Conservation (phyloP, 305 asterid genomes). For the Striga hermonthica region DNA sequence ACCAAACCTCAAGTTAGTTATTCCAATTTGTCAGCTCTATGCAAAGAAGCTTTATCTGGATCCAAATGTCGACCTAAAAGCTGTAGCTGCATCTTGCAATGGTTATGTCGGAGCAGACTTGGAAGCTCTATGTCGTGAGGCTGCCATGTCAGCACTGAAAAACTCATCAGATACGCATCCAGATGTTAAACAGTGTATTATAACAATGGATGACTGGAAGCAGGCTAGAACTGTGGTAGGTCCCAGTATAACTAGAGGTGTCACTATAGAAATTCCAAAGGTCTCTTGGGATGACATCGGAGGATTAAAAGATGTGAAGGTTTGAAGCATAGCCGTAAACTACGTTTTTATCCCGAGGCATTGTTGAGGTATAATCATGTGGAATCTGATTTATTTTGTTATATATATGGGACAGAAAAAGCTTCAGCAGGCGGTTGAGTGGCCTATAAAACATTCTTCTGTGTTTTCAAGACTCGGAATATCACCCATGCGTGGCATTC, state of each 20-base stretch:
- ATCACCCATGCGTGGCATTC: conserved; percentile 78
- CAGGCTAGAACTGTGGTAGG: conserved; percentile 77
- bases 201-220: conserved; percentile 53
- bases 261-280: conserved; percentile 79
- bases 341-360: conserved; percentile 15
- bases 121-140: no score
- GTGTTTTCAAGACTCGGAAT: conserved; percentile 75
- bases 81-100: conserved; percentile 81
- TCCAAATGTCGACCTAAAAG: conserved; percentile 51
- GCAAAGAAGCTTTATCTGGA: conserved; percentile 70
- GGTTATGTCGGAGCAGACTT: conserved; percentile 94
- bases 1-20: not conserved
- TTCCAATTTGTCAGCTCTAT: conserved; percentile 57
- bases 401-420: conserved; percentile 61
- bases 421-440: conserved; percentile 96
- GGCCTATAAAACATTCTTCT: conserved; percentile 82
- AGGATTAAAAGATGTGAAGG: conserved; percentile 81
- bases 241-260: conserved; percentile 94
- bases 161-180: no score
- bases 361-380: conserved; percentile 19
- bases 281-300: conserved; percentile 97
- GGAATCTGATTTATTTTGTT: no score
- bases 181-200: no score
- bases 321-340: conserved; percentile 33
- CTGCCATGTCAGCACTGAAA: no score